phyloP scores from a whole-genome alignment of 495 filamentous ascomycete genomes.

The Hyphodiscus hymeniophilus region DNA sequence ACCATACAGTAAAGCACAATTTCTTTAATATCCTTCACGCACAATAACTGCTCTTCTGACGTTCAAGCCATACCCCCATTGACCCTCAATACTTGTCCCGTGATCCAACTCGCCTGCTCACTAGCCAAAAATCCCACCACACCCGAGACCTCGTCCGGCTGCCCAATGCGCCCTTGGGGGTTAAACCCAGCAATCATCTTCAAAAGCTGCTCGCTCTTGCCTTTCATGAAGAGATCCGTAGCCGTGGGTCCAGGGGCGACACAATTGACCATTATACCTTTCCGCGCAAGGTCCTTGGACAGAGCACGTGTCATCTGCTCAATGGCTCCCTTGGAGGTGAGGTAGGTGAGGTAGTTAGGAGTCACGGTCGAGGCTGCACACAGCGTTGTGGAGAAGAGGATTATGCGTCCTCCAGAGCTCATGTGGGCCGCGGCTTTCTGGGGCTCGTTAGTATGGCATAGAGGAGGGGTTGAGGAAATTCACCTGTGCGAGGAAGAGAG shows the following conservation, averaged over 20 bases:
- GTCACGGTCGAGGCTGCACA: constrained; percentile 35
- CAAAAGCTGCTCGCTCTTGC: constrained; percentile 51
- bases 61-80: constrained; percentile 44
- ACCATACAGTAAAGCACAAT: too few species aligned
- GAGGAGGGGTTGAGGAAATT: constrained; percentile 7
- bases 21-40: too few species aligned
- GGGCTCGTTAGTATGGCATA: not conserved
- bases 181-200: constrained; percentile 42
- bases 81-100: constrained; percentile 53
- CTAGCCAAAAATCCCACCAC: constrained; percentile 45
- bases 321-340: constrained; percentile 57
- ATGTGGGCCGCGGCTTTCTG: constrained; percentile 59
- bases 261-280: constrained; percentile 54
- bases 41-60: too few species aligned
- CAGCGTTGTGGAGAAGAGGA: constrained; percentile 52
- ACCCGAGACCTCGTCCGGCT: constrained; percentile 54
- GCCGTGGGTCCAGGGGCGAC: constrained; percentile 58
- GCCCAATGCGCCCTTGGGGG: constrained; percentile 48
- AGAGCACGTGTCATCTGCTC: constrained; percentile 60
- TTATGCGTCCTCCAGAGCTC: constrained; percentile 43
- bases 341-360: constrained; percentile 56
- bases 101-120: constrained; percentile 49
- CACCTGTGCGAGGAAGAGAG: constrained; percentile 56
- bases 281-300: constrained; percentile 54
- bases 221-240: constrained; percentile 57